Evolutionary conservation across 2,329 filamentous ascomycete species (phyloP).

Genomic region (Akanthomyces dipterigenus): DNA sequence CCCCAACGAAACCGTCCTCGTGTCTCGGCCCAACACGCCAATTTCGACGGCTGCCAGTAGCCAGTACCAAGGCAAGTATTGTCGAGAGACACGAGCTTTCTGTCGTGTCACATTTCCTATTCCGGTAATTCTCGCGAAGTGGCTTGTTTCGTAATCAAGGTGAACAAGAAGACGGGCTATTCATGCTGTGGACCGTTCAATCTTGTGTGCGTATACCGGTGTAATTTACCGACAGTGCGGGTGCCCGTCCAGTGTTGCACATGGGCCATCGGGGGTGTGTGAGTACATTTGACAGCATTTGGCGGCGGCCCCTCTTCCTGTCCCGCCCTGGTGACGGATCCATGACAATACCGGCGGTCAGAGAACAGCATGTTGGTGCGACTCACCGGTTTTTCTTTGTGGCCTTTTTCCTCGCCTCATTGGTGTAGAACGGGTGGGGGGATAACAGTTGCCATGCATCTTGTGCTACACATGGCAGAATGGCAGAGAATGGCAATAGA

Average conservation of each 20-base stretch:
- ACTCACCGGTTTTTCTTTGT: not conserved
- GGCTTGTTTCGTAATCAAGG: not conserved
- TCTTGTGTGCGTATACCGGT: not conserved
- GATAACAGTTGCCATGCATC: not conserved
- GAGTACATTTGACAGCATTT: not conserved
- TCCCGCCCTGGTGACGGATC: not conserved
- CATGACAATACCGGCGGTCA: not conserved
- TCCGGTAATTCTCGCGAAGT: slow-evolving; percentile 8
- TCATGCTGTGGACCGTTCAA: not conserved
- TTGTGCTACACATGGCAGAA: not conserved
- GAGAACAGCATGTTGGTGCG: not conserved
- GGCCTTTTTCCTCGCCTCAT: not conserved
- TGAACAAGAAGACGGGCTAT: not conserved
- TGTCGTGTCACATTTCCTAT: not conserved
- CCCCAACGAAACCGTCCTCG: not conserved
- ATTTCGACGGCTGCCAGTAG: not conserved
- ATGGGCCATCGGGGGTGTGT: not conserved
- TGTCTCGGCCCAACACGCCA: not conserved
- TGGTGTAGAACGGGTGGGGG: not conserved
- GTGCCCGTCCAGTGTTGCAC: not conserved
- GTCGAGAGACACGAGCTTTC: slow-evolving; percentile 2
- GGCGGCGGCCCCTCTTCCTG: not conserved
- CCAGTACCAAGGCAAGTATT: not conserved
- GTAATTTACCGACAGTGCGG: not conserved
- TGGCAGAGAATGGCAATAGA: not conserved